Conservation (phyloP, 1,139 yeast species). For the Ashbya aceris region DNA sequence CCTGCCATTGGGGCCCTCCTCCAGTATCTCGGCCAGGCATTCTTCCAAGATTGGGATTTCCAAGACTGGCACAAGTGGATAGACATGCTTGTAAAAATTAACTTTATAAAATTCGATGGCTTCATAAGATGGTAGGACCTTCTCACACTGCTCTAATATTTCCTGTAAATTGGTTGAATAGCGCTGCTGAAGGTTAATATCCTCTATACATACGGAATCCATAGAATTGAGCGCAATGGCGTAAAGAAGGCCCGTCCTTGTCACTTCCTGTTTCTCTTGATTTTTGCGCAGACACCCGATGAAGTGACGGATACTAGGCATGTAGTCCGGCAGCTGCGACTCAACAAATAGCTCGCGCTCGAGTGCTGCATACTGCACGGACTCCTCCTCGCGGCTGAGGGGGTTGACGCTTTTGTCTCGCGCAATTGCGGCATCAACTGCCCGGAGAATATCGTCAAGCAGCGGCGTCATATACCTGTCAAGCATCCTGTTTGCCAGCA, state of each 20-base stretch:
- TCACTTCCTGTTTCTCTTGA: not conserved
- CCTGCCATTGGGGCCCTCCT: constrained; percentile 7
- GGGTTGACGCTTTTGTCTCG: not conserved
- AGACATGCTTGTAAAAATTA: constrained; percentile 24
- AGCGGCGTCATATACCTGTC: not conserved
- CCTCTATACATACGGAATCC: constrained; percentile 1
- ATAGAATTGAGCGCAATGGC: constrained; percentile 1
- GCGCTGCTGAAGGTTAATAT: constrained; percentile 7
- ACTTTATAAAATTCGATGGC: constrained; percentile 17
- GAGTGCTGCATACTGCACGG: not conserved
- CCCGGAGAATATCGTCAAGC: not conserved
- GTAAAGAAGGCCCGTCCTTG: constrained; percentile 1
- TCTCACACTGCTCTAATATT: constrained; percentile 12
- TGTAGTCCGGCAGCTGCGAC: not conserved
- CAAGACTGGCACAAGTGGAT: constrained; percentile 21
- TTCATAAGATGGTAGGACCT: constrained; percentile 19
- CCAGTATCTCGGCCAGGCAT: constrained; percentile 15
- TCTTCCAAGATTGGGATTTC: constrained; percentile 22
- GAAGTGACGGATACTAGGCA: not conserved
- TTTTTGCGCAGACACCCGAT: not conserved
- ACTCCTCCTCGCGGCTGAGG: not conserved
- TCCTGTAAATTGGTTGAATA: constrained; percentile 21
- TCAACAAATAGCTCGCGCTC: not conserved
- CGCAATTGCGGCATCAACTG: not conserved
- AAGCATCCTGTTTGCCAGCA: not conserved